Conservation (phyloP, 2,329 filamentous ascomycete genomes). For the Trichoderma koningii region DNA sequence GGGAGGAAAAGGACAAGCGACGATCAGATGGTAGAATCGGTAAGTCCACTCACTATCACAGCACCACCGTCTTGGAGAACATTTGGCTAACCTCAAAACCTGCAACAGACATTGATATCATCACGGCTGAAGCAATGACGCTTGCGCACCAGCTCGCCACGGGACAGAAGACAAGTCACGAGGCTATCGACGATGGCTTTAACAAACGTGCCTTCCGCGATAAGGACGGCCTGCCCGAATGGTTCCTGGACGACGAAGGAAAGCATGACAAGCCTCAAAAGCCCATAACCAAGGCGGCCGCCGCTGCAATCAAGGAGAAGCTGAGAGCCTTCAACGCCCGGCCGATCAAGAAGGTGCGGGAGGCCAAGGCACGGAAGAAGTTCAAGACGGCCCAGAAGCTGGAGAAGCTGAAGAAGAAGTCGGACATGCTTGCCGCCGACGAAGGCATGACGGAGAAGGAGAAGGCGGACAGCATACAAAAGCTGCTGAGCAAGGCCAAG, state of each 20-base stretch:
- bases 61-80: not conserved
- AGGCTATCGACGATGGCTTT: conserved; percentile 87
- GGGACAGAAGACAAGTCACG: conserved; percentile 75
- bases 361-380: conserved; percentile 96
- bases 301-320: conserved; percentile 92
- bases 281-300: conserved; percentile 89
- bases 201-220: conserved; percentile 93
- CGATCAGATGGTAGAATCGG: conserved; percentile 64
- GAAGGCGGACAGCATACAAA: conserved; percentile 82
- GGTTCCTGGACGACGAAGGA: conserved; percentile 93
- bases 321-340: conserved; percentile 87
- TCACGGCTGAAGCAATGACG: conserved; percentile 99
- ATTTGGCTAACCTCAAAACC: conserved; percentile 23
- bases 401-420: conserved; percentile 97
- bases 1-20: conserved; percentile 67
- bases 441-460: conserved; percentile 95
- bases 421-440: conserved; percentile 82
- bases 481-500: conserved; percentile 76
- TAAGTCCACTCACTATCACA: conserved; percentile 41
- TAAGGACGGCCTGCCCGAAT: conserved; percentile 87
- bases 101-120: conserved; percentile 85
- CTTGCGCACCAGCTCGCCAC: conserved; percentile 89
- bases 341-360: conserved; percentile 98
- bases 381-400: conserved; percentile 87
- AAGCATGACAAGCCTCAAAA: conserved; percentile 81